phyloP scores from a whole-genome alignment of 805 yeast species.

The Wickerhamomyces chaumierensis region DNA sequence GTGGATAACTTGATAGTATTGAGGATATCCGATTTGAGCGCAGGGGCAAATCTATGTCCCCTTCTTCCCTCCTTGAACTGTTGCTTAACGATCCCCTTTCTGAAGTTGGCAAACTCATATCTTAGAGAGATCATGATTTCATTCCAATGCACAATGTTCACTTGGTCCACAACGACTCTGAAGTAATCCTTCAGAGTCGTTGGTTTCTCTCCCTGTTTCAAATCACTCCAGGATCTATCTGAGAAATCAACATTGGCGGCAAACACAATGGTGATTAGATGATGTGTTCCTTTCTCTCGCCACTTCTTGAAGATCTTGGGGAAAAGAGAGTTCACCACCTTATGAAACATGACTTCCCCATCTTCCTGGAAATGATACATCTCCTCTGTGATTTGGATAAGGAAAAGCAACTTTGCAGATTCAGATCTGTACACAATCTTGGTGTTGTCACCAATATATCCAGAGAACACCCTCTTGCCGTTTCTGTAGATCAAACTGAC shows the following conservation, averaged over 20 bases:
- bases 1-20: constrained; percentile 84
- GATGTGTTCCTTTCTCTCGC: constrained; percentile 82
- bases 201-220: constrained; percentile 64
- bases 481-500: constrained; percentile 51
- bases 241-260: constrained; percentile 58
- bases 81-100: constrained; percentile 52
- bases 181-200: constrained; percentile 66
- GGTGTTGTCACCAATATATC: constrained; percentile 64
- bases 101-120: constrained; percentile 74
- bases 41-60: constrained; percentile 53
- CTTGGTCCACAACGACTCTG: constrained; percentile 92
- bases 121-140: constrained; percentile 83
- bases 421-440: constrained; percentile 83
- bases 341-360: constrained; percentile 89
- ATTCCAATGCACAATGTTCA: constrained; percentile 79
- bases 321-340: constrained; percentile 81
- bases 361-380: constrained; percentile 98
- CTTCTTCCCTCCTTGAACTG: constrained; percentile 25
- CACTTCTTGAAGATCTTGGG: constrained; percentile 84
- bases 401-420: constrained; percentile 70
- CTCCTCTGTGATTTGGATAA: constrained; percentile 84
- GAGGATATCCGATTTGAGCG: constrained; percentile 79
- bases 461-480: constrained; percentile 65
- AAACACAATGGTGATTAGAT: constrained; percentile 83
- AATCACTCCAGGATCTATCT: constrained; percentile 38